Conservation (phyloP, 2,329 filamentous ascomycete species). For the Diaporthe longicolla region DNA sequence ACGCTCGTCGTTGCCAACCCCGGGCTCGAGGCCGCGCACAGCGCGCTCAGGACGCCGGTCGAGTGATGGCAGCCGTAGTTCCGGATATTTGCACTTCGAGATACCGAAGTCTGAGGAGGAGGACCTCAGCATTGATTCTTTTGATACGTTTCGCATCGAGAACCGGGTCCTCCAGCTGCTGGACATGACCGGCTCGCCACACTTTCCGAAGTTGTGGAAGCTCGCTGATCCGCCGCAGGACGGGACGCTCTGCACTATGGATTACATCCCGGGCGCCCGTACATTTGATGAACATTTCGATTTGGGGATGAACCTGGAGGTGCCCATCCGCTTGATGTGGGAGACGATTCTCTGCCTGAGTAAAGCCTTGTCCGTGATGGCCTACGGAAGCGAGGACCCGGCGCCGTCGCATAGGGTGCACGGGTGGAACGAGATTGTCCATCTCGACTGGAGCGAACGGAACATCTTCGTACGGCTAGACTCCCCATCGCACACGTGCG, state of each 20-base stretch:
- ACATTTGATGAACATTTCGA: background rate
- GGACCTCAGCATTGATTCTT: background rate
- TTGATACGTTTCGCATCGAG: background rate
- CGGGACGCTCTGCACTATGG: slow-evolving; percentile 9
- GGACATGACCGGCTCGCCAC: slow-evolving; percentile 14
- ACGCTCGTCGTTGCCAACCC: background rate
- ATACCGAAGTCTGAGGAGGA: background rate
- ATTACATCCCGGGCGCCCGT: background rate
- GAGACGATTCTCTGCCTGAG: slow-evolving; percentile 18
- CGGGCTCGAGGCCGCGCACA: too few relatives aligned
- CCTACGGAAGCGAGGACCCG: slow-evolving; percentile 6
- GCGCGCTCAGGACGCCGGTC: background rate
- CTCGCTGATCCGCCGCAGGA: slow-evolving; percentile 13
- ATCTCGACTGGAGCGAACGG: background rate
- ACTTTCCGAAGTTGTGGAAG: background rate
- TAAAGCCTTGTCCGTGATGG: slow-evolving; percentile 7
- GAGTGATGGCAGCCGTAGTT: background rate
- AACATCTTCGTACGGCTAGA: slow-evolving; percentile 8
- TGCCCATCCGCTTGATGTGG: slow-evolving; percentile 19
- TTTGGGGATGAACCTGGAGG: background rate
- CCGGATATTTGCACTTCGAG: background rate
- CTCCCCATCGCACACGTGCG: background rate
- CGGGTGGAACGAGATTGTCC: slow-evolving; percentile 22
- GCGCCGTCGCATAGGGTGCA: slow-evolving; percentile 13
- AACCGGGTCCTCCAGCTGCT: slow-evolving; percentile 7